Base-by-base conservation (phyloP, 2,329 filamentous ascomycete genomes). In the Nothophoma quercina region DNA sequence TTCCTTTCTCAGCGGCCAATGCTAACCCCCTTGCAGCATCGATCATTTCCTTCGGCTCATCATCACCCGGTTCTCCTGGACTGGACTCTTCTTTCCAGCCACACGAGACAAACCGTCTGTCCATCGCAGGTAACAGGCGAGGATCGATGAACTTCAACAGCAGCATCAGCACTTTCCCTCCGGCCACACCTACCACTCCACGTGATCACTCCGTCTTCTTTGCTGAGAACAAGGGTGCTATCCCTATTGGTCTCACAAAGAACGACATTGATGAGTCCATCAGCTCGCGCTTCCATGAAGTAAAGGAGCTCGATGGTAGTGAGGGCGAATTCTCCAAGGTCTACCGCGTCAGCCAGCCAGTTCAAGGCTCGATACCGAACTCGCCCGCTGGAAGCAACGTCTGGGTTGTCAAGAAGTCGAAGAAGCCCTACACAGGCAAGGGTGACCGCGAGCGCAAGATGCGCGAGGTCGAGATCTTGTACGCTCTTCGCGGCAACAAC, bases 241-340 rank as follows among this genome's bases (percentile, higher is more conserved):
- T 69, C 9, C 70, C 71, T 1, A 71, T 92, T 46, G 85, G 83
- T 7, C 84, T 88, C 51, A 84, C 84, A n/a, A 83, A 85, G 26
- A 85, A 85, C 36, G 87, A 96, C 56, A 83, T 93, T 13, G 93
- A 98, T 67, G 84, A 86, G 18, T 85, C 84, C 44, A 78, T 97
- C 43, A 85, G 85, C 10, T 83, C 85, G 3, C 86, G 89, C 46
- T 99, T 99, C 70, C 86, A 88, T 47, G 89, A 88, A 55, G 88
- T 96, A 10, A 89, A 65, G 54, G 60, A 62, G 91, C 63, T 82
- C 88, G 53, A 83, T 93, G 60, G 62, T 25, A 93, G 93, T 39
- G 88, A 88, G 54, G 95, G 95, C 51, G 93, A 97, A 71, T 99
- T 99, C 70, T 98, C 95, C 0, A 85, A 89, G 49, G 95, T 99